Conservation (phyloP, 495 filamentous ascomycete species). For the Hypoxylon fragiforme region DNA sequence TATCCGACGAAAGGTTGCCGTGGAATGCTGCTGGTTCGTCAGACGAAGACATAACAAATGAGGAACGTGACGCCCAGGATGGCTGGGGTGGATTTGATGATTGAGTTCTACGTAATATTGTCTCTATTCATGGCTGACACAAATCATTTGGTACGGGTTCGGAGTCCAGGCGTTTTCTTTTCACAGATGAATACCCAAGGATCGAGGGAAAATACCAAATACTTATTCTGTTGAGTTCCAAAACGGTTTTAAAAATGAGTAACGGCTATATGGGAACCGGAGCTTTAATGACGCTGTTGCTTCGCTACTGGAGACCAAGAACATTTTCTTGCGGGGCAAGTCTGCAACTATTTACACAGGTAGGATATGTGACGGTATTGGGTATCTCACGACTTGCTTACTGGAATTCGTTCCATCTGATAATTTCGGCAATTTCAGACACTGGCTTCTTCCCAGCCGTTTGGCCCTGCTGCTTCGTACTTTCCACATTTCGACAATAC, state of each 20-base stretch:
- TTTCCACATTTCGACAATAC: constrained; percentile 70
- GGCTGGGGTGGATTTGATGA: constrained; percentile 81
- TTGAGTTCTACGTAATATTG: too few species aligned
- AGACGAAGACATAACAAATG: constrained; percentile 44
- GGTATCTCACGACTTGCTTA: constrained; percentile 20
- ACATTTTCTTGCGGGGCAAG: too few species aligned
- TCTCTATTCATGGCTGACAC: too few species aligned
- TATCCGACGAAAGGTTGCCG: constrained; percentile 74
- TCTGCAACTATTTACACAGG: too few species aligned
- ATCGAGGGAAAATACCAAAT: too few species aligned
- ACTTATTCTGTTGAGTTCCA: too few species aligned
- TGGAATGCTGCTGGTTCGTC: constrained; percentile 41
- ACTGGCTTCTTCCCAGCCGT: constrained; percentile 50
- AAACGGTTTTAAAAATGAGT: not conserved
- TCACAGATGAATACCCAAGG: not conserved
- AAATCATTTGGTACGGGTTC: too few species aligned
- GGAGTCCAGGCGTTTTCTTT: not conserved
- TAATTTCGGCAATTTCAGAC: not conserved
- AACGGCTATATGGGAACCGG: too few species aligned
- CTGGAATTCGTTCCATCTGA: not conserved
- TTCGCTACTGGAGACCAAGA: too few species aligned
- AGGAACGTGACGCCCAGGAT: constrained; percentile 50
- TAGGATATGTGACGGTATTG: too few species aligned
- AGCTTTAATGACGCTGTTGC: too few species aligned
- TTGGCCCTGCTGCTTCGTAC: constrained; percentile 72